Conservation (phyloP, 2,329 filamentous ascomycete species). For the Fonsecaea nubica region DNA sequence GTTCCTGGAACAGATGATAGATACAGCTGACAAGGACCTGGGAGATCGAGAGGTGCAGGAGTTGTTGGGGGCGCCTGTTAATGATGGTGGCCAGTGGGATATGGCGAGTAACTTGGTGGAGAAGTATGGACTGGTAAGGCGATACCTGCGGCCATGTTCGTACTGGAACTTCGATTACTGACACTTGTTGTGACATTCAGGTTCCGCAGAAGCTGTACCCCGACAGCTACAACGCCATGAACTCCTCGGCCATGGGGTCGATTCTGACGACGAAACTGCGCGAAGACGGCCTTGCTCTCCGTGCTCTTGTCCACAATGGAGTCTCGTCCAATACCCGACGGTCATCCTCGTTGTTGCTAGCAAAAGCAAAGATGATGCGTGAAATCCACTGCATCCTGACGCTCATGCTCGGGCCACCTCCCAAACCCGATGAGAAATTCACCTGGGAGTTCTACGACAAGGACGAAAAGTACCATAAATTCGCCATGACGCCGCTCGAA, state of each 20-base stretch:
- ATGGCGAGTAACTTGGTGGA: constrained; percentile 86
- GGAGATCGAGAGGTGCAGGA: constrained; percentile 75
- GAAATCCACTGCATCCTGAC: constrained; percentile 84
- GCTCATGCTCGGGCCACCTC: constrained; percentile 80
- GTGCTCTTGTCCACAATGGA: constrained; percentile 58
- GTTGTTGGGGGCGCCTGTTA: constrained; percentile 71
- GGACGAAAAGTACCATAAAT: constrained; percentile 66
- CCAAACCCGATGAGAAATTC: constrained; percentile 71
- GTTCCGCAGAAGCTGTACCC: constrained; percentile 81
- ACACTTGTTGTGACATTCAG: constrained; percentile 23
- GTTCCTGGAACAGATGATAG: constrained; percentile 83
- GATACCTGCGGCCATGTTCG: neutral
- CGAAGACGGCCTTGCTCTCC: constrained; percentile 78
- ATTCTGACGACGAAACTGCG: constrained; percentile 84
- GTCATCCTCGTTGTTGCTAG: constrained; percentile 51
- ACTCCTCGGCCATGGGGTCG: constrained; percentile 71
- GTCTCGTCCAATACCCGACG: constrained; percentile 47
- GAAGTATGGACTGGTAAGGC: constrained; percentile 77
- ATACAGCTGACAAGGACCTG: constrained; percentile 73
- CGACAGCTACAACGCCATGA: constrained; percentile 78
- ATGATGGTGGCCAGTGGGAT: constrained; percentile 88
- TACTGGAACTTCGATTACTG: neutral
- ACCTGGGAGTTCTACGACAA: constrained; percentile 80
- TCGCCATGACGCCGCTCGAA: constrained; percentile 70
- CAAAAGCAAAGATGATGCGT: constrained; percentile 76